Percentiles rank a stretch among this genome's conserved stretches.
phyloP scores from a whole-genome alignment of 805 yeast genomes.

The Lipomyces starkeyi region DNA sequence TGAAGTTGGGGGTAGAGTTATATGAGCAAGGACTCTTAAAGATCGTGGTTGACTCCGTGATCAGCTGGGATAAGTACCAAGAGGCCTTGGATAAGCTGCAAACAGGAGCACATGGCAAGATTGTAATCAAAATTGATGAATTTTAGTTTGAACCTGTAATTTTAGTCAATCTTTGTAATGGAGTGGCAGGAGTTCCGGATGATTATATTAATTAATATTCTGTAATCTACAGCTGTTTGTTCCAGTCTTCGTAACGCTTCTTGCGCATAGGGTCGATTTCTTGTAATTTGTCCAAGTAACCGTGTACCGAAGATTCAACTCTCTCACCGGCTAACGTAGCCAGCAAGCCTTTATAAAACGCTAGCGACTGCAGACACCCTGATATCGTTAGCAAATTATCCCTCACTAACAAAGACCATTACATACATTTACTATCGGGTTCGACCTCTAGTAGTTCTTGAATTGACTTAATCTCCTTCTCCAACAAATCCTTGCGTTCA shows the following conservation, averaged over 20 bases:
- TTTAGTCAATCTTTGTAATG: background rate
- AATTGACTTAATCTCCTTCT: conserved; percentile 56
- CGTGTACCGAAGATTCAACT: conserved; percentile 38
- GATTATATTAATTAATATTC: conserved; percentile 1
- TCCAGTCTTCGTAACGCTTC: conserved; percentile 55
- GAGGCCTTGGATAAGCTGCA: conserved; percentile 58
- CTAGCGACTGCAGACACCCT: conserved; percentile 70
- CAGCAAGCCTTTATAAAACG: conserved; percentile 50
- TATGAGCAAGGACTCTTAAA: conserved; percentile 54
- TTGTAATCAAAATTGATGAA: conserved; percentile 52
- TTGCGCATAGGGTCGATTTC: conserved; percentile 68
- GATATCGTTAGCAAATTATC: conserved; percentile 56
- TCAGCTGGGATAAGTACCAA: conserved; percentile 55
- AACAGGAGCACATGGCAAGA: conserved; percentile 67
- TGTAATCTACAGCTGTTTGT: background rate
- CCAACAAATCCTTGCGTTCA: conserved; percentile 51
- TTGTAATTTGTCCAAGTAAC: conserved; percentile 53
- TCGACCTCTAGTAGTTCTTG: conserved; percentile 75
- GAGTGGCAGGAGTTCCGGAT: background rate
- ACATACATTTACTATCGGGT: conserved; percentile 62
- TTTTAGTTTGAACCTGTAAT: conserved; percentile 13
- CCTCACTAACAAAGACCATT: background rate
- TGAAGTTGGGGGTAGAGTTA: conserved; percentile 52
- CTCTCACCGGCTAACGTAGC: conserved; percentile 35
- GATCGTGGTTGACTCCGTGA: conserved; percentile 61